phyloP scores from a whole-genome alignment of 2,329 filamentous ascomycete genomes.

The Cryphonectria naterciae region DNA sequence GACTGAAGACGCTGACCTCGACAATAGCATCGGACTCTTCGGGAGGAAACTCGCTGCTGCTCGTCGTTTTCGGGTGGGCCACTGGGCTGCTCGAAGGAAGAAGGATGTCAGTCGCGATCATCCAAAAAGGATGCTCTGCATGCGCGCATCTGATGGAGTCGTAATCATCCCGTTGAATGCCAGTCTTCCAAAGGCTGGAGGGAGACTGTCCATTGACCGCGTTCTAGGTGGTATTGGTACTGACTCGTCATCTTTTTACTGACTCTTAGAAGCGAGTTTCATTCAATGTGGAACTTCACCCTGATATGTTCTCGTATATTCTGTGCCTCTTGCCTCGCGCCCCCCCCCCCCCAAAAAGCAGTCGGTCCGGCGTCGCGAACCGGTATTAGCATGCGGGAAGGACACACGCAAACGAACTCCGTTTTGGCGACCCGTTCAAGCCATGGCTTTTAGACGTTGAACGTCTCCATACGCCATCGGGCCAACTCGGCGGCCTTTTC shows the following conservation, averaged over 20 bases:
- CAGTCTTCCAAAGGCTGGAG: neutral
- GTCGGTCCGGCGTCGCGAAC: neutral
- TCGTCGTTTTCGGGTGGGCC: constrained; percentile 12
- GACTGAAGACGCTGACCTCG: neutral
- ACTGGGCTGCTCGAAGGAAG: constrained; percentile 3
- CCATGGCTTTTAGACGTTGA: neutral
- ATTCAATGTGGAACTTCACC: neutral
- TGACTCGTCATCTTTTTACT: neutral
- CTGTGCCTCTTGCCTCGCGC: neutral
- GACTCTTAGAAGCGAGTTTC: neutral
- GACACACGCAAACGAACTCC: neutral
- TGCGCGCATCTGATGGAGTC: neutral
- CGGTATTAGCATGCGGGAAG: neutral
- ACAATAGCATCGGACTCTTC: constrained; percentile 9
- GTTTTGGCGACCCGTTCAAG: neutral
- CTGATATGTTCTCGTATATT: neutral
- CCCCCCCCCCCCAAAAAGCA: too few relatives aligned
- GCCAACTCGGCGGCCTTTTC: constrained; percentile 19
- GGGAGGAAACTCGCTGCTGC: constrained; percentile 14
- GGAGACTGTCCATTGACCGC: neutral
- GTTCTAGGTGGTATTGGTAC: neutral
- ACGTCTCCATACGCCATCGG: neutral
- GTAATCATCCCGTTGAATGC: neutral
- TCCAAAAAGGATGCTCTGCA: neutral
- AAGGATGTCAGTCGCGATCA: neutral